Evolutionary conservation across 768 basidiomycete species (phyloP).

Genomic region (Suillus brevipes): DNA sequence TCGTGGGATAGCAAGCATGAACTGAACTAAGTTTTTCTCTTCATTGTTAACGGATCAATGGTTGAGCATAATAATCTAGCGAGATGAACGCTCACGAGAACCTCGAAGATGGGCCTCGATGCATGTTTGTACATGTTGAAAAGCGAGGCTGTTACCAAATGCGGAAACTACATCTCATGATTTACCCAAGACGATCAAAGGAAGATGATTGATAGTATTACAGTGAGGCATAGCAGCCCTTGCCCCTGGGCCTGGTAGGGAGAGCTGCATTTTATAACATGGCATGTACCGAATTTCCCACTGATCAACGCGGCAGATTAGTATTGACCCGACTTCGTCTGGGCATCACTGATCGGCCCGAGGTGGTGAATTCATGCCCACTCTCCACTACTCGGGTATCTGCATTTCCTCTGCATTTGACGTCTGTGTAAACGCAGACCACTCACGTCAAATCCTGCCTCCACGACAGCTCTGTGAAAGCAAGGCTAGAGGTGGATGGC

Average conservation of each 20-base stretch:
- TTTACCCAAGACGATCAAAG: neutral
- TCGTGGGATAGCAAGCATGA: neutral
- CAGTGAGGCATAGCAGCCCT: neutral
- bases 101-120: neutral
- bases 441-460: neutral
- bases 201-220: neutral
- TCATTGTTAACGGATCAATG: neutral
- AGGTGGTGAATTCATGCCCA: neutral
- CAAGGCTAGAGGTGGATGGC: neutral
- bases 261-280: neutral
- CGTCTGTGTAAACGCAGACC: neutral
- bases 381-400: neutral
- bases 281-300: neutral
- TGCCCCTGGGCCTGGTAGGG: neutral
- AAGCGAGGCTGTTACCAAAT: neutral
- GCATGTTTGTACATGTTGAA: constrained; percentile 3
- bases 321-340: neutral
- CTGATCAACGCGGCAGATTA: neutral
- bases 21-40: neutral
- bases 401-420: neutral
- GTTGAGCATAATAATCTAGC: neutral
- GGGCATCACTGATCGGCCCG: neutral
- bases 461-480: neutral
- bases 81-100: neutral
- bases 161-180: neutral